Evolutionary conservation across 2,329 filamentous ascomycete species (phyloP).

Genomic region (Coccinonectria pachysandricola): DNA sequence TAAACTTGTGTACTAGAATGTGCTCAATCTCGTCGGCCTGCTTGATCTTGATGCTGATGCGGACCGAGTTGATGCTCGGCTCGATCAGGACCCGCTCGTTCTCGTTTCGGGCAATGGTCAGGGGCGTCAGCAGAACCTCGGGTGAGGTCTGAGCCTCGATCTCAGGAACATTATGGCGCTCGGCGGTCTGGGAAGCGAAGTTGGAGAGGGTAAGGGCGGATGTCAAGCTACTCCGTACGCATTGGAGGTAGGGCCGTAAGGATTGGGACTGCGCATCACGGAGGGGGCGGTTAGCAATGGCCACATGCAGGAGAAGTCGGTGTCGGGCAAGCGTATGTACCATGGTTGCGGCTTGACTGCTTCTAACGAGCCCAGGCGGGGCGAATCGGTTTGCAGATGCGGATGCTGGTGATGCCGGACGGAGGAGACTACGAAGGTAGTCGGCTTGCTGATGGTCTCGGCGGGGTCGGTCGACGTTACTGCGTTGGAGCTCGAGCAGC

Average conservation of each 20-base stretch:
- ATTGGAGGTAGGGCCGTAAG: slow-evolving; percentile 89
- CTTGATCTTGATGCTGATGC: slow-evolving; percentile 98
- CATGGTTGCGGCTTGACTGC: slow-evolving; percentile 9
- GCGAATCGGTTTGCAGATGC: slow-evolving; percentile 2
- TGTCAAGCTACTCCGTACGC: slow-evolving; percentile 87
- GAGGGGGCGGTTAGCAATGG: slow-evolving; percentile 11
- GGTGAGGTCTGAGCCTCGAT: slow-evolving; percentile 89
- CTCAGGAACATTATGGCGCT: slow-evolving; percentile 96
- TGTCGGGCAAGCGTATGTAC: no score
- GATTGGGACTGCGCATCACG: slow-evolving; percentile 69
- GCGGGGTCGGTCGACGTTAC: slow-evolving; percentile 17
- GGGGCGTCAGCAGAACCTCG: slow-evolving; percentile 83
- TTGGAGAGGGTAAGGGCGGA: slow-evolving; percentile 82
- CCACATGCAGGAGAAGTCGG: not conserved
- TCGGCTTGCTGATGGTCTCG: slow-evolving; percentile 9
- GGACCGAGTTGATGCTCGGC: slow-evolving; percentile 91
- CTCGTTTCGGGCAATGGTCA: slow-evolving; percentile 88
- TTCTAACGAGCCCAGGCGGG: slow-evolving; percentile 4
- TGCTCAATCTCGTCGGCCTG: slow-evolving; percentile 98
- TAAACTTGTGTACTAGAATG: slow-evolving; percentile 97
- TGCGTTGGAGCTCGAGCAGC: slow-evolving; percentile 19
- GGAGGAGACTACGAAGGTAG: slow-evolving; percentile 3
- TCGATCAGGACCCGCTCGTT: slow-evolving; percentile 95
- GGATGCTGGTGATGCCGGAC: slow-evolving; percentile 7
- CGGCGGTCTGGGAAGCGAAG: slow-evolving; percentile 93